These are phyloP conservation scores for Dalbergia cultrata DNA, from an alignment of 306 rosid genomes.

Conservation along the genomic window DNA sequence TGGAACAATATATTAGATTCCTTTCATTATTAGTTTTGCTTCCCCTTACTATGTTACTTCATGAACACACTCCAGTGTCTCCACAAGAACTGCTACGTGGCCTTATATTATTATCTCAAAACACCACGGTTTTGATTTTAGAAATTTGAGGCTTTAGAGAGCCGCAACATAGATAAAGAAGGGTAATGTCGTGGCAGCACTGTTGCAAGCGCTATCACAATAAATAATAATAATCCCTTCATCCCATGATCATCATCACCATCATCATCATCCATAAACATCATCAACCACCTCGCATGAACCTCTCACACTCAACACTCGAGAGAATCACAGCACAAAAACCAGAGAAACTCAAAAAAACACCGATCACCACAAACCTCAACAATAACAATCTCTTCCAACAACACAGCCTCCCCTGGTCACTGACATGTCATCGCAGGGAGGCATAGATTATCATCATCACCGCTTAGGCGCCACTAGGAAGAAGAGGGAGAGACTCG, in stretches of 20 bases:
- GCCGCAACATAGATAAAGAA: not conserved
- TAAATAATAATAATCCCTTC: not conserved
- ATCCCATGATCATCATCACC: not conserved
- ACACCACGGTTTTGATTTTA: constrained; percentile 16
- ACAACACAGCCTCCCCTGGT: not conserved
- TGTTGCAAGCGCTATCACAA: constrained; percentile 12
- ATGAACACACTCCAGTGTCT: constrained; percentile 33
- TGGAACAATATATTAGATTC: constrained; percentile 14
- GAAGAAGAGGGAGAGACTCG: constrained; percentile 46
- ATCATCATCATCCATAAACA: not conserved
- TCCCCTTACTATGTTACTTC: constrained; percentile 1
- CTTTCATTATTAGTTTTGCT: constrained; percentile 8
- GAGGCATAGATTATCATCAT: not conserved
- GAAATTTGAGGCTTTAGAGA: not conserved
- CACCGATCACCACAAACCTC: not conserved
- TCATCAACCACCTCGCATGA: constrained; percentile 32
- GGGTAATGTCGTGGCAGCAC: not conserved
- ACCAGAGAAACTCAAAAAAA: not conserved
- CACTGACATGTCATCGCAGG: constrained; percentile 43
- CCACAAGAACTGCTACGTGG: constrained; percentile 31
- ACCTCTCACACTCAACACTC: not conserved
- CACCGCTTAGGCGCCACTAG: constrained; percentile 8
- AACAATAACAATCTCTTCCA: not conserved
- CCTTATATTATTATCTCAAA: not conserved
- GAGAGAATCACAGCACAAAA: not conserved